A percentile compares a stretch with the other conserved stretches of the same genome.
These are phyloP conservation scores for Plicaturopsis crispa DNA, from an alignment of 768 basidiomycete genomes.

Conservation along the genomic window DNA sequence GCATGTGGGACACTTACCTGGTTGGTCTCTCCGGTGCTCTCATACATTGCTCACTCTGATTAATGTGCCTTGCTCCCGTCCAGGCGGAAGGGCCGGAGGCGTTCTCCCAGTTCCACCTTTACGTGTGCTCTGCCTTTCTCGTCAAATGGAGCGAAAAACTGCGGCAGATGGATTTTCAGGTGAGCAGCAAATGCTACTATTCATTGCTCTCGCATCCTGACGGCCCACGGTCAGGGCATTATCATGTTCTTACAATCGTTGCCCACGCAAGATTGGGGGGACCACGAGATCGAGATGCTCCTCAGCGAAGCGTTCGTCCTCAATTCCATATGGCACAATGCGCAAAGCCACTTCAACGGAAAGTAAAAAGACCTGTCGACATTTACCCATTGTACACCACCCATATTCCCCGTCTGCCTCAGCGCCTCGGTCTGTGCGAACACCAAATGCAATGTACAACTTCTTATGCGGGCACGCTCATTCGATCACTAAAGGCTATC, in stretches of 20 bases:
- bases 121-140: conserved; percentile 96
- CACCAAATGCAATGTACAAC: no score
- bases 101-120: conserved; percentile 97
- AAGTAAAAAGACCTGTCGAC: conserved; percentile 23
- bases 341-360: conserved; percentile 76
- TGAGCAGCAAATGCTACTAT: conserved; percentile 22
- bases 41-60: not conserved
- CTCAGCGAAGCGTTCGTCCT: conserved; percentile 94
- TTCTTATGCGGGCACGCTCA: no score
- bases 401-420: no score
- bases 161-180: conserved; percentile 98
- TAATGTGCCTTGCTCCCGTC: not conserved
- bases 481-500: no score
- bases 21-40: conserved; percentile 36
- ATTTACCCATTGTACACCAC: no score
- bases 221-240: conserved; percentile 58
- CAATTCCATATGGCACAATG: conserved; percentile 89
- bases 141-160: conserved; percentile 93
- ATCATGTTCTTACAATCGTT: conserved; percentile 97
- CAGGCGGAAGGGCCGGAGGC: conserved; percentile 97
- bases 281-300: conserved; percentile 92
- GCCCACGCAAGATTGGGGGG: conserved; percentile 90
- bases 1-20: conserved; percentile 99
- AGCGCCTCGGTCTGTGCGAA: no score
- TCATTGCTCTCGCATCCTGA: not conserved